Conservation (phyloP, 257 asterid genomes). For the Cordia subcordata region DNA sequence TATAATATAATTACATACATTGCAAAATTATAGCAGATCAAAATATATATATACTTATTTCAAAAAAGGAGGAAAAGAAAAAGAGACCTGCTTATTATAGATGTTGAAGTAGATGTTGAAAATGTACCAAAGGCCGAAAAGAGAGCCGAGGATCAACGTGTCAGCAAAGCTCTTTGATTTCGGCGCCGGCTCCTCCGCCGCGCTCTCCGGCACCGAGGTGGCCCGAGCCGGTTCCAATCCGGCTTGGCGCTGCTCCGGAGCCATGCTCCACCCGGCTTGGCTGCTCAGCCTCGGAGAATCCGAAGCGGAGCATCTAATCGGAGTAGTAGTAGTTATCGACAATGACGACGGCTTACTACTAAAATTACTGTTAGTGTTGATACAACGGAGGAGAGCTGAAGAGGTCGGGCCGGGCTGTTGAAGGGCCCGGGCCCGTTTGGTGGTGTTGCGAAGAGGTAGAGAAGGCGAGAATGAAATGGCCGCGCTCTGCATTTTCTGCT, state of each 20-base stretch:
- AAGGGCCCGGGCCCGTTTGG: slow-evolving; percentile 11
- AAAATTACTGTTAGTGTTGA: too few relatives aligned
- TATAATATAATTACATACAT: neutral
- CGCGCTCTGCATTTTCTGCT: slow-evolving; percentile 72
- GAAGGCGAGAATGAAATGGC: slow-evolving; percentile 51
- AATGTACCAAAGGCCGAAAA: slow-evolving; percentile 88
- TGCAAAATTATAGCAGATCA: neutral
- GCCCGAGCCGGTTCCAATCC: slow-evolving; percentile 35
- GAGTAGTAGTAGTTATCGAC: slow-evolving; percentile 16
- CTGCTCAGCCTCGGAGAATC: slow-evolving; percentile 19
- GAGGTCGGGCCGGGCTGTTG: slow-evolving; percentile 21
- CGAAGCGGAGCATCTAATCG: slow-evolving; percentile 34
- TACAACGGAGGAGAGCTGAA: slow-evolving; percentile 7
- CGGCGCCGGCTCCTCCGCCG: slow-evolving; percentile 51
- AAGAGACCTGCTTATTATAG: slow-evolving; percentile 79
- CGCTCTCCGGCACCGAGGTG: slow-evolving; percentile 42
- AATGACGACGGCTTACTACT: neutral
- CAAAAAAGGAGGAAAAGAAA: neutral
- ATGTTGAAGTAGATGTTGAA: slow-evolving; percentile 95
- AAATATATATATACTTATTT: too few relatives aligned
- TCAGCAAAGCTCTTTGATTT: slow-evolving; percentile 26
- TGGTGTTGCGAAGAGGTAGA: slow-evolving; percentile 31
- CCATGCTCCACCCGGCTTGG: slow-evolving; percentile 30
- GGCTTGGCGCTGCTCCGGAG: slow-evolving; percentile 17
- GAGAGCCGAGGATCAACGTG: slow-evolving; percentile 71